phyloP scores from a whole-genome alignment of 1,139 yeast species.

The Groenewaldozyma sp. region DNA sequence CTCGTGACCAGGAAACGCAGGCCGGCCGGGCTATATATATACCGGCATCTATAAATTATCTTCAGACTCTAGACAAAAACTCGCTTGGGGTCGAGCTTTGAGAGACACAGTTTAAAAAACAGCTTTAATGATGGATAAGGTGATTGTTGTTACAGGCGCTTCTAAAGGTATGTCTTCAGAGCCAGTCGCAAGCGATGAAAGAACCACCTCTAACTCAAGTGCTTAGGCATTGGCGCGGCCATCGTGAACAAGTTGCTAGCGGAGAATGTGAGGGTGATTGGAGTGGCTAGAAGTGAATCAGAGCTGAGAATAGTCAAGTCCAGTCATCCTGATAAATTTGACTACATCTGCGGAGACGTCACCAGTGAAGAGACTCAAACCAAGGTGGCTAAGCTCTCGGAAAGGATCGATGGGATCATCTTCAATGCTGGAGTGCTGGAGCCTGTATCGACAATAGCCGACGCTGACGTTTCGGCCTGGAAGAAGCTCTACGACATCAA shows the following conservation, averaged over 20 bases:
- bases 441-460: conserved; percentile 56
- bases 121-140: not conserved
- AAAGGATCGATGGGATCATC: conserved; percentile 58
- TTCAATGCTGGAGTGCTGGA: conserved; percentile 85
- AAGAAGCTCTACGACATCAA: conserved; percentile 61
- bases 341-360: conserved; percentile 53
- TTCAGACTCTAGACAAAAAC: no score
- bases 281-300: conserved; percentile 62
- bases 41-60: no score
- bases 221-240: conserved; percentile 64
- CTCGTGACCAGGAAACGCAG: no score
- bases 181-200: not conserved
- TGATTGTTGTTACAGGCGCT: conserved; percentile 55
- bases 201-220: no score
- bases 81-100: no score
- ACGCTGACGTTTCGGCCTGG: conserved; percentile 49
- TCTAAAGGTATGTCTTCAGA: conserved; percentile 36
- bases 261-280: conserved; percentile 44
- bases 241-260: conserved; percentile 47
- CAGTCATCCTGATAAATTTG: conserved; percentile 25
- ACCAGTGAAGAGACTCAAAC: conserved; percentile 35
- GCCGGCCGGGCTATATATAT: no score
- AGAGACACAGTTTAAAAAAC: no score
- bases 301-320: conserved; percentile 31
- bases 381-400: conserved; percentile 46